A percentile compares a stretch with the other conserved stretches of the same genome.
phyloP scores from a whole-genome alignment of 169 alveolate genomes.

The Cryptosporidium baileyi region DNA sequence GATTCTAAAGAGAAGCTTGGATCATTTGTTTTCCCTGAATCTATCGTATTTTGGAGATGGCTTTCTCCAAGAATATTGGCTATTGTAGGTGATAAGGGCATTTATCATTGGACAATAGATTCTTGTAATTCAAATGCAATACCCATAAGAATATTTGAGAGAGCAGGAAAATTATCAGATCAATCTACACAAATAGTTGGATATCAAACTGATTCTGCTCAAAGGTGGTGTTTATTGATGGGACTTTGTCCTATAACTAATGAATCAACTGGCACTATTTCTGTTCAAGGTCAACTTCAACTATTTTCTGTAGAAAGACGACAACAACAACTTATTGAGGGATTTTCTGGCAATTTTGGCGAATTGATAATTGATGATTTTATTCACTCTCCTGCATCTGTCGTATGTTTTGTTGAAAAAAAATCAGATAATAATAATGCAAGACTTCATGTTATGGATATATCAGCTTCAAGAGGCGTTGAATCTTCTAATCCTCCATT shows the following conservation, averaged over 20 bases:
- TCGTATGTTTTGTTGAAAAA: slow-evolving; percentile 92
- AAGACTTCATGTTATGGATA: slow-evolving; percentile 92
- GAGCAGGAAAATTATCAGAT: slow-evolving; percentile 86
- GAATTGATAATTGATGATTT: slow-evolving; percentile 84
- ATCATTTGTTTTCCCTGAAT: slow-evolving; percentile 88
- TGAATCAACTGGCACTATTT: slow-evolving; percentile 84
- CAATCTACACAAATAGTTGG: slow-evolving; percentile 89
- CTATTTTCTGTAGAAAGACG: slow-evolving; percentile 89
- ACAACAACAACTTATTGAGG: slow-evolving; percentile 93
- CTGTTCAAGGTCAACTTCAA: slow-evolving; percentile 93
- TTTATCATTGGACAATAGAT: slow-evolving; percentile 90
- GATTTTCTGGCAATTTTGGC: slow-evolving; percentile 94
- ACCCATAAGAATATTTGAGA: slow-evolving; percentile 86
- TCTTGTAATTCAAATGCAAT: slow-evolving; percentile 79
- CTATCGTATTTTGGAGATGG: slow-evolving; percentile 94
- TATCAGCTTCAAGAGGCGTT: slow-evolving; percentile 78
- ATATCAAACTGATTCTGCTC: slow-evolving; percentile 85
- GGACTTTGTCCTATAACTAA: slow-evolving; percentile 86
- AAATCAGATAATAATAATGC: slow-evolving; percentile 85
- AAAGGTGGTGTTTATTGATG: slow-evolving; percentile 92
- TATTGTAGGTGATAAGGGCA: slow-evolving; percentile 88
- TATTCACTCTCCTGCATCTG: slow-evolving; percentile 75
- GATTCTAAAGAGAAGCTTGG: slow-evolving; percentile 92
- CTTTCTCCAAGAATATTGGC: slow-evolving; percentile 88
- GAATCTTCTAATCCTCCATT: slow-evolving; percentile 70